phyloP scores from a whole-genome alignment of 192 early-diverging fungal genomes.

The Piromyces finnis region DNA sequence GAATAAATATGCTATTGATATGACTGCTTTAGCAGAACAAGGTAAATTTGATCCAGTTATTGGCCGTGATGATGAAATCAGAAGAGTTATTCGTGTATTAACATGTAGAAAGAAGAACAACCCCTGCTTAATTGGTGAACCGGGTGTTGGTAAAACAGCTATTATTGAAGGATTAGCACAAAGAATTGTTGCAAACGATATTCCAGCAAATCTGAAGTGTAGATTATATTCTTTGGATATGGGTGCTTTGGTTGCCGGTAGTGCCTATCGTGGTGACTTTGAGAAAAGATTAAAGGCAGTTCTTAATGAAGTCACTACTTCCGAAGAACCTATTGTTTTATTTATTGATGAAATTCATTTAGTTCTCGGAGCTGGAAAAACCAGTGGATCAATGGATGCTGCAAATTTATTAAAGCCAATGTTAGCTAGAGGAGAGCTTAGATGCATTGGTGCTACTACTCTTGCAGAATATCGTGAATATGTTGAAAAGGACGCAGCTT shows the following conservation, averaged over 20 bases:
- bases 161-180: conserved; percentile 88
- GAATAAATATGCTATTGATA: conserved; percentile 82
- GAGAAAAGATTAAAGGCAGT: conserved; percentile 62
- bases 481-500: conserved; percentile 71
- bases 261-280: conserved; percentile 69
- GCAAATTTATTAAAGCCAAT: conserved; percentile 92
- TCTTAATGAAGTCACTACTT: conserved; percentile 47
- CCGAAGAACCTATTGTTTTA: conserved; percentile 49
- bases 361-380: conserved; percentile 67
- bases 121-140: conserved; percentile 70
- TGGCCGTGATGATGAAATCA: conserved; percentile 90
- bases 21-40: conserved; percentile 57
- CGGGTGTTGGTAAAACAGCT: conserved; percentile 59
- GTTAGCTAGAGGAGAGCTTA: conserved; percentile 90
- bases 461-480: conserved; percentile 86
- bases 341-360: conserved; percentile 70
- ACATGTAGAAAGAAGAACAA: conserved; percentile 81
- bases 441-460: conserved; percentile 93
- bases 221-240: conserved; percentile 86
- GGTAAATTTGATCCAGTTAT: conserved; percentile 95
- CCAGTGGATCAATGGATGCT: conserved; percentile 84
- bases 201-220: conserved; percentile 66
- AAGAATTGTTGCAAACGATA: conserved; percentile 82
- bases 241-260: conserved; percentile 51
- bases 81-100: conserved; percentile 84